A percentile compares a stretch with the other conserved stretches of the same genome.
Conservation (phyloP, 2,329 filamentous ascomycete genomes). For the Talaromyces sp. region DNA sequence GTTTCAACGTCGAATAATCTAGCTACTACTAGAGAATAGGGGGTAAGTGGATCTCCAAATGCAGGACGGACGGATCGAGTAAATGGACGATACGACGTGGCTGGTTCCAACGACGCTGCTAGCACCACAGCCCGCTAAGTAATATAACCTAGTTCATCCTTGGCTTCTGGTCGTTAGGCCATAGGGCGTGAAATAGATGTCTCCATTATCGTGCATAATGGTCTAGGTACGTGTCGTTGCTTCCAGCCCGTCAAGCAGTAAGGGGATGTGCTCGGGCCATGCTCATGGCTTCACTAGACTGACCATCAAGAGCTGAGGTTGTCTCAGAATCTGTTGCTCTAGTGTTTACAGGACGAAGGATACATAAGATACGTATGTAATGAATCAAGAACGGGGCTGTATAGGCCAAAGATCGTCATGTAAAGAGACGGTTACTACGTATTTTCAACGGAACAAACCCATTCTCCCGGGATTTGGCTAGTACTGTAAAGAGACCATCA, state of each 20-base stretch:
- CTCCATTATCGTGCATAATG: background rate
- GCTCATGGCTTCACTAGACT: background rate
- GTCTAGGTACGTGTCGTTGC: background rate
- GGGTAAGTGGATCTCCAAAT: background rate
- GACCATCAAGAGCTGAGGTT: background rate
- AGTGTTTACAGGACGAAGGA: background rate
- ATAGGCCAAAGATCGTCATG: background rate
- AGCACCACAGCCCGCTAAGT: background rate
- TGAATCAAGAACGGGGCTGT: too few relatives aligned
- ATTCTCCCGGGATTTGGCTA: too few relatives aligned
- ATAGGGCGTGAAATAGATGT: background rate
- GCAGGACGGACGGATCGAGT: background rate
- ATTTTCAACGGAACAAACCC: background rate
- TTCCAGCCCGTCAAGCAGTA: background rate
- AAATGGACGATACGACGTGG: background rate
- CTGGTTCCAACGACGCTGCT: background rate
- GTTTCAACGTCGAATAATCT: background rate
- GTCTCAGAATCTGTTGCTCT: background rate
- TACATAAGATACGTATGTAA: background rate
- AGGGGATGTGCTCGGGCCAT: background rate
- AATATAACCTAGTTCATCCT: background rate
- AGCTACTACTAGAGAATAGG: background rate
- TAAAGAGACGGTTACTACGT: background rate
- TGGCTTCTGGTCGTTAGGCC: too few relatives aligned
- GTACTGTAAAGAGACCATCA: background rate